Base-by-base conservation (phyloP, 164 flowering plant species). In the Macadamia integrifolia region DNA sequence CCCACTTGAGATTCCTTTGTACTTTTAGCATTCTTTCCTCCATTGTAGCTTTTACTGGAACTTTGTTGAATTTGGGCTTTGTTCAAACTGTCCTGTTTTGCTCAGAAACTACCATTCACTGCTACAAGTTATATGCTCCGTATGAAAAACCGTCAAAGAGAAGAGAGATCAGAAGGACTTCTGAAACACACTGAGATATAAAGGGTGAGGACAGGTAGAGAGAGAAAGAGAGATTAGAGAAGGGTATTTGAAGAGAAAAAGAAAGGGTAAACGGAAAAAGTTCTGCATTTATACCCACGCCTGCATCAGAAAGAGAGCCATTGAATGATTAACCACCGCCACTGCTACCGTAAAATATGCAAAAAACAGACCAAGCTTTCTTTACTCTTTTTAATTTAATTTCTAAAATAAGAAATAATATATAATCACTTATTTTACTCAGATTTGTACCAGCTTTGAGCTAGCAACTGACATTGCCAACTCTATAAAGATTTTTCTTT, bases 281-380 rank as follows among this genome's bases (percentile, higher is more conserved):
- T 57, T 74, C 80, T 84, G 83, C 84, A 85, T 88, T 83, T 88
- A 86, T 87, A 86, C 84, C 82, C 93, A 88, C 94, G 96, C 94
- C 80, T 86, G 86, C 87, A 85, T 92, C 43, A 81, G 86, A 81
- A 87, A 82, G 61, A 76, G 97, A 81, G 91, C 93, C 79, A 76
- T 88, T 87, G 90, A 89, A 72, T 87, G 84, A 81, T 87, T 87
- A 87, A 86, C 97, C 91, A 89, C 91, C 91, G 90, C 79, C 88
- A 84, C 85, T 84, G 82, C 88, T 72, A 76, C 82, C 71, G 78
- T 75, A 66, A 69, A 65, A 74, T 49, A 61, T 65, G 40, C 31
- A 58, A 35, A 60, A 71, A 43, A 58, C 72, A 63, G 5, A 14
- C 29, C 55, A 48, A 43, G 64, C 70, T 58, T 61, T 63, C 61